phyloP scores from a whole-genome alignment of 2,329 filamentous ascomycete genomes.

The Paecilomyces dactylethromorphus region DNA sequence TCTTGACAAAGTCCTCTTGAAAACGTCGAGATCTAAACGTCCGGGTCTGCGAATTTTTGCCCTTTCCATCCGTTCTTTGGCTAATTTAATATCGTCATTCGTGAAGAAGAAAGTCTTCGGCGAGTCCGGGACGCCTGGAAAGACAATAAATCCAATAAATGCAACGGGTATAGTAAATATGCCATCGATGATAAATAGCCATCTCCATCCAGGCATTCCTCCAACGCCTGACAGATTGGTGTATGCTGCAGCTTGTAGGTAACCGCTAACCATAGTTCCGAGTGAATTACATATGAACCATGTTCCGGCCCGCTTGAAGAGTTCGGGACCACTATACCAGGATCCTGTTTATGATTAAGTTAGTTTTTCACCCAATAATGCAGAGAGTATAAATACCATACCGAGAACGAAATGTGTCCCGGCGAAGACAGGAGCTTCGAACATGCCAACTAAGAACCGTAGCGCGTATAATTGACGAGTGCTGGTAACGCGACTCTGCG shows the following conservation, averaged over 20 bases:
- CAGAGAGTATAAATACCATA: conserved; percentile 1
- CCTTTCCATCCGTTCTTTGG: conserved; percentile 14
- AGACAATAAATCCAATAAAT: conserved; percentile 47
- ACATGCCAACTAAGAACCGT: conserved; percentile 27
- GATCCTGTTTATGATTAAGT: conserved; percentile 13
- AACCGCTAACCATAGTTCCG: conserved; percentile 53
- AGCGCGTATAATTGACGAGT: conserved; percentile 26
- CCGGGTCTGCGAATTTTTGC: conserved; percentile 32
- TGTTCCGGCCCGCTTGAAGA: conserved; percentile 50
- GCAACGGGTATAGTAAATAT: conserved; percentile 52
- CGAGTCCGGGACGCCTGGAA: conserved; percentile 35
- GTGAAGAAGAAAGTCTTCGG: conserved; percentile 35
- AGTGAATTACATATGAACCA: conserved; percentile 49
- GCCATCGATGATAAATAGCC: conserved; percentile 54
- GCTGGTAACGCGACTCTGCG: conserved; percentile 24
- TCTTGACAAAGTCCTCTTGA: conserved; percentile 40
- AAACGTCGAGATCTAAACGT: conserved; percentile 37
- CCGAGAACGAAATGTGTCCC: conserved; percentile 27
- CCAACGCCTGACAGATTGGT: conserved; percentile 44
- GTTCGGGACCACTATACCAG: conserved; percentile 40
- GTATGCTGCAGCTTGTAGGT: conserved; percentile 50
- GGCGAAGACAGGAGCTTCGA: conserved; percentile 26
- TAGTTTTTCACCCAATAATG: neutral
- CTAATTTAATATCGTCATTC: conserved; percentile 28
- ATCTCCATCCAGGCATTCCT: conserved; percentile 48